Percentiles rank a stretch among this genome's conserved stretches.
These are phyloP conservation scores for Westerdykella ornata DNA, from an alignment of 2,329 filamentous ascomycete species.

Conservation along the genomic window DNA sequence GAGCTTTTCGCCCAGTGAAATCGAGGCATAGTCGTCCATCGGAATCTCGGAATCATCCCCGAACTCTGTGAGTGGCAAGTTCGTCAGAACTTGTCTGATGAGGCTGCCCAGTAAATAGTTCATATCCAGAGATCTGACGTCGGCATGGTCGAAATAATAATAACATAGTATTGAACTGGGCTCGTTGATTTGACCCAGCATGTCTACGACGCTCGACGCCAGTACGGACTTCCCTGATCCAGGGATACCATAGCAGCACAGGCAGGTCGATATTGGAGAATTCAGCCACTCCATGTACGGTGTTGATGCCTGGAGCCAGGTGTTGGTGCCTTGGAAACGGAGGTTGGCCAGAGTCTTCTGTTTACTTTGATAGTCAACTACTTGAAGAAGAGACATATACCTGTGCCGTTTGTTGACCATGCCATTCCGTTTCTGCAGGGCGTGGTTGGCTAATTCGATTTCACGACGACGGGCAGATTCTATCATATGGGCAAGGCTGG, in stretches of 20 bases:
- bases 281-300: slow-evolving; percentile 6
- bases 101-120: slow-evolving; percentile 6
- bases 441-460: slow-evolving; percentile 10
- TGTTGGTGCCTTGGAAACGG: slow-evolving; percentile 11
- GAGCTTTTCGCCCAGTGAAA: not conserved
- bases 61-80: slow-evolving; percentile 6
- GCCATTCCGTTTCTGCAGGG: slow-evolving; percentile 7
- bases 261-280: slow-evolving; percentile 5
- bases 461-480: slow-evolving; percentile 9
- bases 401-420: slow-evolving; percentile 7
- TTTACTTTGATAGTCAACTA: slow-evolving; percentile 11
- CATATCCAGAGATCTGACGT: slow-evolving; percentile 8
- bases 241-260: slow-evolving; percentile 19
- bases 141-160: slow-evolving; percentile 16
- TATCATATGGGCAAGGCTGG: slow-evolving; percentile 14
- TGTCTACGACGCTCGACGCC: slow-evolving; percentile 7
- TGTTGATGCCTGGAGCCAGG: slow-evolving; percentile 8
- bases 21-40: slow-evolving; percentile 1
- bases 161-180: slow-evolving; percentile 4
- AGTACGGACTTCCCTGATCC: slow-evolving; percentile 20
- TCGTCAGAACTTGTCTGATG: slow-evolving; percentile 10
- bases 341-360: slow-evolving; percentile 3
- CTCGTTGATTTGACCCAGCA: not conserved
- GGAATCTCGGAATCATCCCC: slow-evolving; percentile 4
- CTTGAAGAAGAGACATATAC: slow-evolving; percentile 7